These are phyloP conservation scores for Canavalia gladiata DNA, from an alignment of 306 rosid genomes.

Conservation along the genomic window DNA sequence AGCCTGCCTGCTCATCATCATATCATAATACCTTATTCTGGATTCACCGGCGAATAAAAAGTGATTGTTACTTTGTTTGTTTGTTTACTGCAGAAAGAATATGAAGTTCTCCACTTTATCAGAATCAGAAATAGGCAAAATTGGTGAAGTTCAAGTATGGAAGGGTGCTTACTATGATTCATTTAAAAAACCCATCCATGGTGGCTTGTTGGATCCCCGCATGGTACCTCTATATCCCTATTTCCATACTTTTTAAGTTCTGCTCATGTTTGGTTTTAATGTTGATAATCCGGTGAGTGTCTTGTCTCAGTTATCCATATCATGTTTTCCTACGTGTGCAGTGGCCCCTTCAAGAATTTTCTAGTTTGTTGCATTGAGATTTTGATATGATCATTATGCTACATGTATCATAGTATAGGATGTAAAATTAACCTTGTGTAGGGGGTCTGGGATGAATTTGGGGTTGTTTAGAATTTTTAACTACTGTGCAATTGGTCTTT, in stretches of 20 bases:
- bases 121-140: slow-evolving; percentile 68
- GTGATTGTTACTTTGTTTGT: not conserved
- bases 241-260: not conserved
- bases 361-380: not conserved
- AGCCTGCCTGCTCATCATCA: not conserved
- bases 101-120: slow-evolving; percentile 72
- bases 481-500: not conserved
- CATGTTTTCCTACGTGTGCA: slow-evolving; percentile 3
- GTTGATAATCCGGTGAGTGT: not conserved
- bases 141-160: slow-evolving; percentile 79
- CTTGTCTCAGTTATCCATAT: not conserved
- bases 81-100: slow-evolving; percentile 64
- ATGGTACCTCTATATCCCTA: slow-evolving; percentile 61
- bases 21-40: not conserved
- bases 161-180: slow-evolving; percentile 64
- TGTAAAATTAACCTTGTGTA: slow-evolving; percentile 3
- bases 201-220: slow-evolving; percentile 86
- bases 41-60: not conserved
- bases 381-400: not conserved
- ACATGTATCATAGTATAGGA: not conserved
- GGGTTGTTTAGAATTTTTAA: slow-evolving; percentile 1
- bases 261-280: not conserved
- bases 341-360: not conserved
- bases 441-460: not conserved
- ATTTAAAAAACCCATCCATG: slow-evolving; percentile 49